Percentiles rank a stretch among this genome's conserved stretches.
These are phyloP conservation scores for Neocatenulostroma microsporum DNA, from an alignment of 2,329 filamentous ascomycete species.

Conservation along the genomic window DNA sequence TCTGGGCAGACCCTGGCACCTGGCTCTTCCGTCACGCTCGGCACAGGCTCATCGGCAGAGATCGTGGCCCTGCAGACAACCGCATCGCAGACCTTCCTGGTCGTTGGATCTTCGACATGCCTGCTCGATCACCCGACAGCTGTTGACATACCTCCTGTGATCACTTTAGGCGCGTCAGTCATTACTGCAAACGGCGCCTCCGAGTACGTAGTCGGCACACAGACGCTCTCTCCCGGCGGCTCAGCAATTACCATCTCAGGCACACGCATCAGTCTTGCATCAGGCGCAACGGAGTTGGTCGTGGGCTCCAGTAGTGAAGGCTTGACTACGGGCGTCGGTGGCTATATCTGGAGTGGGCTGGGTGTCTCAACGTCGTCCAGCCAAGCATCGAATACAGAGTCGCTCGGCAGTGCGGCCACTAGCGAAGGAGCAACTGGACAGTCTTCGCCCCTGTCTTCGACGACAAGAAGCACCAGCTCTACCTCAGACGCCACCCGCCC, in stretches of 20 bases:
- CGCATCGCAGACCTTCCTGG: not conserved
- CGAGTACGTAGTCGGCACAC: conserved; percentile 7
- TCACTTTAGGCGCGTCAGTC: conserved; percentile 1
- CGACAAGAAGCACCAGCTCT: too few species aligned
- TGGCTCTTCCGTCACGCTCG: conserved; percentile 7
- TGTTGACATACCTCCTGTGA: not conserved
- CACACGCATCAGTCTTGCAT: conserved; percentile 12
- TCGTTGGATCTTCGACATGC: conserved; percentile 3
- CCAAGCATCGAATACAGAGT: too few species aligned
- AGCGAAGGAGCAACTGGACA: too few species aligned
- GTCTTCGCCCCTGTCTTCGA: too few species aligned
- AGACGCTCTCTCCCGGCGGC: conserved; percentile 30
- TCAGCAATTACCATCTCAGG: conserved; percentile 27
- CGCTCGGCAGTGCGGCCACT: too few species aligned
- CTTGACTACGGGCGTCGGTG: not conserved
- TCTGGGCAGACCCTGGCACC: conserved; percentile 11
- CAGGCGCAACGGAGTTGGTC: not conserved
- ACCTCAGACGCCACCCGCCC: too few species aligned
- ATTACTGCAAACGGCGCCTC: not conserved
- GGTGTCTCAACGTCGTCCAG: too few species aligned
- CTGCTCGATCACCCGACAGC: not conserved
- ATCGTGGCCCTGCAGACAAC: not conserved
- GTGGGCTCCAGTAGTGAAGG: not conserved
- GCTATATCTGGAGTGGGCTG: not conserved
- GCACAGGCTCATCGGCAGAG: not conserved